Conservation (phyloP, 352 stramenopile genomes). For the Phytophthora tentaculata region DNA sequence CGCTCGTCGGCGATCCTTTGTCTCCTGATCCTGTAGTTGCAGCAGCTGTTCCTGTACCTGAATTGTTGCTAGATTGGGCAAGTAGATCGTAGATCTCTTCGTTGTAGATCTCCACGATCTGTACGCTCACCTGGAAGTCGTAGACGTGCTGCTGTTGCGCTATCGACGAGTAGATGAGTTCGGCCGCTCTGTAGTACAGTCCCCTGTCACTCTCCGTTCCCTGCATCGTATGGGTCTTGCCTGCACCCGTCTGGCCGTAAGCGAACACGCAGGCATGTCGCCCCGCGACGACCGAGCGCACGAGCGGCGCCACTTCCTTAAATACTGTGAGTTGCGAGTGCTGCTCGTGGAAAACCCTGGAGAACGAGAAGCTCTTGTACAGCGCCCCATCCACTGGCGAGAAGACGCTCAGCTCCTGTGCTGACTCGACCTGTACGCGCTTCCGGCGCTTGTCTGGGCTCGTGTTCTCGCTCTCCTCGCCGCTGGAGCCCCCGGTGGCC, state of each 20-base stretch:
- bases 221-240: constrained; percentile 51
- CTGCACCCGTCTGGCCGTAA: constrained; percentile 89
- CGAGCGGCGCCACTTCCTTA: constrained; percentile 91
- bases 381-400: constrained; percentile 52
- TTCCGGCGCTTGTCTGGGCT: constrained; percentile 30
- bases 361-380: constrained; percentile 87
- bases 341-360: constrained; percentile 85
- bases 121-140: constrained; percentile 54
- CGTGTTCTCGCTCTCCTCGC: constrained; percentile 30
- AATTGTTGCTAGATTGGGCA: constrained; percentile 3
- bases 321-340: constrained; percentile 90
- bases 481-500: constrained; percentile 16
- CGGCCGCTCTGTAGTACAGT: constrained; percentile 49
- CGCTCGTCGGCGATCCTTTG: constrained; percentile 39
- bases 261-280: constrained; percentile 96
- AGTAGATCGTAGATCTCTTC: constrained; percentile 87
- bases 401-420: constrained; percentile 45
- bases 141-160: constrained; percentile 54
- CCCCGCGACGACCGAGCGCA: constrained; percentile 89
- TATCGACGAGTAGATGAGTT: constrained; percentile 49
- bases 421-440: constrained; percentile 39
- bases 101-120: constrained; percentile 90
- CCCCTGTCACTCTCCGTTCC: constrained; percentile 49
- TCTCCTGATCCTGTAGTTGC: constrained; percentile 14
- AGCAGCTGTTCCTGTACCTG: constrained; percentile 3